phyloP scores from a whole-genome alignment of 179 eudicot genomes.

The Heliamphora pulchella region DNA sequence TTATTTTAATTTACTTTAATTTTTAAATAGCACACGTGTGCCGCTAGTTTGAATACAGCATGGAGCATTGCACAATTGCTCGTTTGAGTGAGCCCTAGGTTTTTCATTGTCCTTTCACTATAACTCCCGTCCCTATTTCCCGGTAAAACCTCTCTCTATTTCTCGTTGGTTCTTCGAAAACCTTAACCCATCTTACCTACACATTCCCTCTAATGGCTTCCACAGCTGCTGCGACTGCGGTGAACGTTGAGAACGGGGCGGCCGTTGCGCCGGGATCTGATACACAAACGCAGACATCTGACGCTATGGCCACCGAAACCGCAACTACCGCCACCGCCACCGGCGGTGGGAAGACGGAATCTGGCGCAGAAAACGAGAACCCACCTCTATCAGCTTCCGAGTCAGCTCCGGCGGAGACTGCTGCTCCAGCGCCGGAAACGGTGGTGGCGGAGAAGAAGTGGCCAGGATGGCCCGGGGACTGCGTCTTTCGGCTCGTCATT shows the following conservation, averaged over 20 bases:
- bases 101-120: background rate
- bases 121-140: background rate
- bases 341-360: background rate
- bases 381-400: slow-evolving; percentile 11
- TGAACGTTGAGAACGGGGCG: slow-evolving; percentile 18
- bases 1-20: too few species aligned
- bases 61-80: too few species aligned
- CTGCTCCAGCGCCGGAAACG: background rate
- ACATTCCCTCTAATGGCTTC: slow-evolving; percentile 21
- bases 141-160: too few species aligned
- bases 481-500: slow-evolving; percentile 55
- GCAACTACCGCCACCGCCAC: background rate
- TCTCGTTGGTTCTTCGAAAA: background rate
- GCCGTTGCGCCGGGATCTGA: slow-evolving; percentile 10
- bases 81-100: too few species aligned
- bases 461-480: slow-evolving; percentile 87
- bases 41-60: too few species aligned
- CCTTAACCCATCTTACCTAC: background rate
- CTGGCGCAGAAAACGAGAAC: background rate
- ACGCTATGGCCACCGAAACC: background rate
- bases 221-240: slow-evolving; percentile 6
- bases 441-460: slow-evolving; percentile 36
- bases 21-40: too few species aligned
- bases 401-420: slow-evolving; percentile 10
- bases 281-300: background rate